These are phyloP conservation scores for Sideroxylon spinosum DNA, from an alignment of 179 eudicot genomes.

Conservation along the genomic window DNA sequence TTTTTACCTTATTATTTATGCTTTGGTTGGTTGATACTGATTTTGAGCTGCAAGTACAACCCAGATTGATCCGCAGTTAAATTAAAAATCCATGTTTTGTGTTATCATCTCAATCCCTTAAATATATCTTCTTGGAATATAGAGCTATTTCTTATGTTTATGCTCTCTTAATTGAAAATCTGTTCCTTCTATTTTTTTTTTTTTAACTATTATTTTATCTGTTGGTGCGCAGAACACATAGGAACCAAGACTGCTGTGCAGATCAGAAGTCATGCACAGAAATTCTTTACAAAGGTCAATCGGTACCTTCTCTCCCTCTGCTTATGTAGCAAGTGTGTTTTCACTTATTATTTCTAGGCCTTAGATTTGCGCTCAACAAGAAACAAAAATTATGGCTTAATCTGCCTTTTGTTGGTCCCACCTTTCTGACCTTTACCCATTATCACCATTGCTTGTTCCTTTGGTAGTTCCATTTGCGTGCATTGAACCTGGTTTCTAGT, in stretches of 20 bases:
- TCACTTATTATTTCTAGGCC: constrained; percentile 5
- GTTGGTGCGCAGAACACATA: constrained; percentile 77
- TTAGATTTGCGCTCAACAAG: background rate
- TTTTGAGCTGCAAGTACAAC: constrained; percentile 10
- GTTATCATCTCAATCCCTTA: background rate
- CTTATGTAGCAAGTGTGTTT: constrained; percentile 3
- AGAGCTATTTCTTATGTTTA: constrained; percentile 17
- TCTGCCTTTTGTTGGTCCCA: background rate
- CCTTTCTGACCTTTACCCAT: background rate
- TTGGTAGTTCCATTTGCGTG: background rate
- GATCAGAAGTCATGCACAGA: constrained; percentile 97
- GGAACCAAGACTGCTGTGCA: constrained; percentile 99
- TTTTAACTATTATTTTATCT: constrained; percentile 28
- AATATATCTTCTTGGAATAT: constrained; percentile 11
- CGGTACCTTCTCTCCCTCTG: constrained; percentile 41
- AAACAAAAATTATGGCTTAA: background rate
- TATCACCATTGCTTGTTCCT: background rate
- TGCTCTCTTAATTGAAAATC: constrained; percentile 45
- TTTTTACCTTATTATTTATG: background rate
- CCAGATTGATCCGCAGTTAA: background rate
- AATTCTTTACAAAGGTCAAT: constrained; percentile 91
- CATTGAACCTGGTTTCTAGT: background rate
- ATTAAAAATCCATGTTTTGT: background rate
- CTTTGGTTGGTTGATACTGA: constrained; percentile 7
- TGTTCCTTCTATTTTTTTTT: constrained; percentile 30